These are phyloP conservation scores for Colletotrichum tofieldiae DNA, from an alignment of 2,329 filamentous ascomycete genomes.

Conservation along the genomic window DNA sequence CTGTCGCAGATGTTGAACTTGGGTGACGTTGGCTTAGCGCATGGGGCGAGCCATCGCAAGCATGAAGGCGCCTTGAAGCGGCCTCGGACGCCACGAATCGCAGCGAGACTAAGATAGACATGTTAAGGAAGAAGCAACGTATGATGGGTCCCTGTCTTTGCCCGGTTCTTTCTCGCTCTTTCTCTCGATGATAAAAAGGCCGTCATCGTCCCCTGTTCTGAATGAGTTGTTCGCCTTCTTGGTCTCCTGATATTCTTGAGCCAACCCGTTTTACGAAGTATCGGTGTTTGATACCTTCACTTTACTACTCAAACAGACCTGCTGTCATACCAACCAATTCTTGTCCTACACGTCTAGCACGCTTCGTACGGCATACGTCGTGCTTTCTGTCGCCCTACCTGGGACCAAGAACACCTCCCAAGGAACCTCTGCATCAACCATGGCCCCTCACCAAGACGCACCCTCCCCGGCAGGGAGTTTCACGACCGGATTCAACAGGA, in stretches of 20 bases:
- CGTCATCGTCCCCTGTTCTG: background rate
- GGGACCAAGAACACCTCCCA: background rate
- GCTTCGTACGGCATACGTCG: conserved; percentile 1
- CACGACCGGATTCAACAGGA: conserved; percentile 58
- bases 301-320: background rate
- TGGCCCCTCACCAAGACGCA: conserved; percentile 65
- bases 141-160: background rate
- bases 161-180: background rate
- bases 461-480: conserved; percentile 63
- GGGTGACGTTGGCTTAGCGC: conserved; percentile 3
- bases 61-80: background rate
- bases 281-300: background rate
- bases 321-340: conserved; percentile 1
- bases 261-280: background rate
- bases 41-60: conserved; percentile 21
- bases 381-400: conserved; percentile 27
- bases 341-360: background rate
- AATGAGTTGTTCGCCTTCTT: background rate
- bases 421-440: conserved; percentile 44
- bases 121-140: background rate
- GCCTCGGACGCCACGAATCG: conserved; percentile 21
- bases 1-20: background rate
- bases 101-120: background rate
- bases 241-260: background rate
- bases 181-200: conserved; percentile 24